Evolutionary conservation across 2,329 filamentous ascomycete species (phyloP), one percentile per base, ranked within the genome.

Genomic region (Penicillium sp.): DNA sequence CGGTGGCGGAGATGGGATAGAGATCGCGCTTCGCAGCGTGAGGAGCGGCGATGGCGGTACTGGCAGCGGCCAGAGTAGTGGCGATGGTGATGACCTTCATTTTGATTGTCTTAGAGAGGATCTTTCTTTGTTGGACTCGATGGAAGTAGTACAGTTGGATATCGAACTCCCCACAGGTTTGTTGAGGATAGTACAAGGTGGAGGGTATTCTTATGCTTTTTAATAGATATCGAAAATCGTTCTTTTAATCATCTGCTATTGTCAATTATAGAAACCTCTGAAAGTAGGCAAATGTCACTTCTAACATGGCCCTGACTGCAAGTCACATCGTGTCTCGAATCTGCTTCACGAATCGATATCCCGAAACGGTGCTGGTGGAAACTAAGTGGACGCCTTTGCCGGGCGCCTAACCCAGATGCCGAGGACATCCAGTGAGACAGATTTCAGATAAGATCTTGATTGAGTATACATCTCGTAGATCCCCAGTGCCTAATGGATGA

Each of bases 41-140:
- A 17, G 62, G 62, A 5, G 58, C 55, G n/a, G 61, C 61, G 3
- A 59, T 28, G 34, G 55, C 42, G 14, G 55, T 57, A 38, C 41
- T 56, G 42, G 60, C 55, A 53, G 51, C 57, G 34, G 60, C 61
- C 38, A 65, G 57, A 28, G 54, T 15, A 25, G 61, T 35, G 20
- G 48, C 43, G 17, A 65, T 48, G 2, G 58, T 51, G 5, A 37
- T 22, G 37, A 50, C 31, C 56, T 65, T 65, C 64, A 66, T 66
- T 41, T 51, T 60, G 51, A 49, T n/a, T n/a, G 2, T 15, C 20
- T 14, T 15, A 35, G 8, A 35, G 4, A 5, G 3, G 15, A 7
- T 7, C 1, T 34, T 12, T 14, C 2, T 34, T 17, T 7, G 14
- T 28, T 34, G 15, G 8, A 20, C 25, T 2, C 25, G 25, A 20